Evolutionary conservation across 345 rosid species (phyloP), one percentile per base, ranked within the genome.

Genomic region (Microcos paniculata): DNA sequence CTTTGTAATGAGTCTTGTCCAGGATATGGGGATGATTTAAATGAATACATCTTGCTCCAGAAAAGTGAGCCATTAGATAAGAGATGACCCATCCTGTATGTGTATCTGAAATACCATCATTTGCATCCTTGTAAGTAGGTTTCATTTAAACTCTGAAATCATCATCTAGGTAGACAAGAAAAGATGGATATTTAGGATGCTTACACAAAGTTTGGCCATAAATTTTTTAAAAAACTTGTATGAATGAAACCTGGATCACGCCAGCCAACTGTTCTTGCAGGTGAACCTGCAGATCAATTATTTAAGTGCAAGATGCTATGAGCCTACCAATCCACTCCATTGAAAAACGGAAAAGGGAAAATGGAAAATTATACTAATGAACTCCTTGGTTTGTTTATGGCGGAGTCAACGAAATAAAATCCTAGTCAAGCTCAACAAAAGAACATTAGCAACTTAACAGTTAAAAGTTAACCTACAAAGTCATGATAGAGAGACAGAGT

Each of bases 1-100:
- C 88, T 89, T 73, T 95, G 99, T 72, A 91, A 77, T 0, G 98
- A 93, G 77, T 93, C 88, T 81, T 95, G 97, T 76, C 99, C 98
- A 38, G 98, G 99, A 84, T 74, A 93, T 65, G 99, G 98, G 12
- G 97, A 87, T 35, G 96, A 85, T 77, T 78, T 83, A 52, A 93
- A 93, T 7, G 92, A 80, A 80, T 86, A 91, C 1, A 31, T 81
- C 87, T 92, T 90, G 84, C 97, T 88, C 92, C 88, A 88, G 56
- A 86, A 46, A 8, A 67, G 70, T 0, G 87, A 78, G 6, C 89
- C 88, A 69, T 85, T 76, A 0, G 46, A 38, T 73, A 90, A 81
- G 55, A 53, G 82, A 84, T 92, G 97, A 63, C 94, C 97, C 62
- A 89, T 62, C 78, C 83, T 80, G 85, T 92, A 92, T 26, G 78